Evolutionary conservation across 2,329 filamentous ascomycete species (phyloP).

Genomic region (Purpureocillium lavendulum): DNA sequence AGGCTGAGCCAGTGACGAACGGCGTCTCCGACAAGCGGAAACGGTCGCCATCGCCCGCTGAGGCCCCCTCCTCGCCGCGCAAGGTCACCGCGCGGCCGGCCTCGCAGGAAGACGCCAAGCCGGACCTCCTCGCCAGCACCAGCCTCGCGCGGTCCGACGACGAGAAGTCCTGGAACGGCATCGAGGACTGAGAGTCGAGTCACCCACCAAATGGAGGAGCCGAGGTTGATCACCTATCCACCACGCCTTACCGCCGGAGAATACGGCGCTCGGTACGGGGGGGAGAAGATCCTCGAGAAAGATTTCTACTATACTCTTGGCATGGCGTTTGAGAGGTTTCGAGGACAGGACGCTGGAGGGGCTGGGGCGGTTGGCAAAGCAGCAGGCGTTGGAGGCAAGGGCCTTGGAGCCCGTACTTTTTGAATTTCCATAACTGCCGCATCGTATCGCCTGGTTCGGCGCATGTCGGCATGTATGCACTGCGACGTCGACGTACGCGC

Average conservation of each 20-base stretch:
- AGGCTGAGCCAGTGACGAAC: constrained; percentile 2
- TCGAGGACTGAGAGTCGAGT: constrained; percentile 22
- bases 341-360: no score
- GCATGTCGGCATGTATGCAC: no score
- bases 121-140: neutral
- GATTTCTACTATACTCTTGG: no score
- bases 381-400: neutral
- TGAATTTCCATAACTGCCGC: no score
- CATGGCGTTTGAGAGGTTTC: no score
- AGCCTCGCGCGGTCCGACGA: constrained; percentile 21
- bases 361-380: neutral
- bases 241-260: no score
- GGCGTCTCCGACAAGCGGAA: constrained; percentile 19
- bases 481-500: no score
- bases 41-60: constrained; percentile 16
- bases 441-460: no score
- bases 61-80: constrained; percentile 15
- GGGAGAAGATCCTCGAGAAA: no score
- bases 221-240: no score
- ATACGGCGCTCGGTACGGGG: no score
- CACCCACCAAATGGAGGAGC: no score
- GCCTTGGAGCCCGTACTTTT: neutral
- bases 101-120: constrained; percentile 3
- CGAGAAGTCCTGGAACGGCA: constrained; percentile 34
- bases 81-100: constrained; percentile 17